Conservation (phyloP, 129 eudicot genomes). For the Flaveria bidentis region DNA sequence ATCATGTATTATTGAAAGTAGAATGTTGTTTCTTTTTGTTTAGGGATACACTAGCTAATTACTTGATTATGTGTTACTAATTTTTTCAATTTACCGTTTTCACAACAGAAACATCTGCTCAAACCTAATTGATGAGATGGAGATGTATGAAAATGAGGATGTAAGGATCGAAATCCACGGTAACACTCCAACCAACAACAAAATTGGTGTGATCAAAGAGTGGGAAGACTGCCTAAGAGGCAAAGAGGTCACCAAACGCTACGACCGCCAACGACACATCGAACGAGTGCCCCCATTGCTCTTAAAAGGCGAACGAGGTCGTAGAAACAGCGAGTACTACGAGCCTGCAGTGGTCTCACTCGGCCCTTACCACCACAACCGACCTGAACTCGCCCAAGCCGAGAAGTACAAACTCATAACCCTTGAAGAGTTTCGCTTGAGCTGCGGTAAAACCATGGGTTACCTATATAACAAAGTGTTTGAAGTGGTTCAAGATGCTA, state of each 20-base stretch:
- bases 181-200: not conserved
- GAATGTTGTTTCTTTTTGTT: no score
- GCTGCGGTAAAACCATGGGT: not conserved
- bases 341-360: constrained; percentile 40
- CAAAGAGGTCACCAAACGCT: constrained; percentile 3
- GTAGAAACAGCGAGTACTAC: constrained; percentile 21
- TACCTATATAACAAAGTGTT: constrained; percentile 28
- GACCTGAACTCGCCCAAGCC: not conserved
- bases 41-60: no score
- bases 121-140: not conserved
- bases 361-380: constrained; percentile 42
- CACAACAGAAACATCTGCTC: not conserved
- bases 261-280: constrained; percentile 25
- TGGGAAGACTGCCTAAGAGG: constrained; percentile 29
- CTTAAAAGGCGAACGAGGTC: constrained; percentile 23
- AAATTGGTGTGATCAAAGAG: constrained; percentile 6
- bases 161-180: constrained; percentile 20
- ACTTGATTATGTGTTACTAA: not conserved
- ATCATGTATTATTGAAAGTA: no score
- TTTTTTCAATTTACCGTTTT: not conserved
- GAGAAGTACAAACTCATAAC: constrained; percentile 36
- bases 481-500: constrained; percentile 25
- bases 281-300: constrained; percentile 36
- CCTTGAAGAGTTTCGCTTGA: constrained; percentile 22
- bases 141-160: constrained; percentile 21